phyloP scores from a whole-genome alignment of 352 stramenopile genomes.

The Thalassiosira delicatula region DNA sequence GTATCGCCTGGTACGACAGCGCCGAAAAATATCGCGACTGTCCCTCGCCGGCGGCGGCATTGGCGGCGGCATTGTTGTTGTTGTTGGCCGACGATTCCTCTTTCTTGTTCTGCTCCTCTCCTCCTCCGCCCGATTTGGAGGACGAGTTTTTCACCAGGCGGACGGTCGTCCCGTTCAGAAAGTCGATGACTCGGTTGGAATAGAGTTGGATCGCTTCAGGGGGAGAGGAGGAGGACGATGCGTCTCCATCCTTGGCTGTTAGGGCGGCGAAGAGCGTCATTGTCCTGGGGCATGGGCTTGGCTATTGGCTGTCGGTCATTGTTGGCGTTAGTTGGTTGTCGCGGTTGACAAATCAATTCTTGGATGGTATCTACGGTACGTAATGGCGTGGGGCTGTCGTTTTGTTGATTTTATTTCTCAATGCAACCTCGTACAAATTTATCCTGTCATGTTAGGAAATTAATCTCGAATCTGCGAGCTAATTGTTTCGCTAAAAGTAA shows the following conservation, averaged over 20 bases:
- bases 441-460: too few relatives aligned
- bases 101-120: neutral
- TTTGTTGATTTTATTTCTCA: too few relatives aligned
- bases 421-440: too few relatives aligned
- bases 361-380: too few relatives aligned
- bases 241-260: neutral
- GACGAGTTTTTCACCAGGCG: neutral
- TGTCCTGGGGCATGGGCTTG: neutral
- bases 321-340: too few relatives aligned
- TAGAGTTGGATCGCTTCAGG: constrained; percentile 57
- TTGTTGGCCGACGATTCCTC: neutral
- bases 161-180: constrained; percentile 29
- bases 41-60: too few relatives aligned
- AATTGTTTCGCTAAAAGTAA: too few relatives aligned
- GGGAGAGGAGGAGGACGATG: constrained; percentile 28
- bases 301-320: too few relatives aligned
- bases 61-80: neutral
- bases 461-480: too few relatives aligned
- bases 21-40: constrained; percentile 10
- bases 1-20: constrained; percentile 72
- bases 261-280: constrained; percentile 46
- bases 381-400: too few relatives aligned
- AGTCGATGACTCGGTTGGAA: constrained; percentile 35
- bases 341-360: too few relatives aligned
- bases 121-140: neutral